Conservation (phyloP, 2,329 filamentous ascomycete species). For the Tolypocladium amazonense region DNA sequence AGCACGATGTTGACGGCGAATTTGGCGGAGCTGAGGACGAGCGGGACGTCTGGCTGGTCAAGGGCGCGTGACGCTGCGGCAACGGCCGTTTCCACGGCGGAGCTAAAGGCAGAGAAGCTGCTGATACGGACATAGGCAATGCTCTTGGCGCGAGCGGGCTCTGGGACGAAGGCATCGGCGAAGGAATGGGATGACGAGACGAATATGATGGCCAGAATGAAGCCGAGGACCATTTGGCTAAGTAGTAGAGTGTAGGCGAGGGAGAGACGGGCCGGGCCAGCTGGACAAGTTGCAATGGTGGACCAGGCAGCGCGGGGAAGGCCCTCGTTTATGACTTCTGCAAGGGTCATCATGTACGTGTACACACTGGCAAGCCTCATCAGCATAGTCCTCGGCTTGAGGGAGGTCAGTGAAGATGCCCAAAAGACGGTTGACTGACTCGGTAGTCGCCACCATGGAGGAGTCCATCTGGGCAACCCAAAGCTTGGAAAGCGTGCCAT, state of each 20-base stretch:
- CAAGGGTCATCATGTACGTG: slow-evolving; percentile 58
- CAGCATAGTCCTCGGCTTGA: background rate
- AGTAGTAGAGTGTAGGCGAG: slow-evolving; percentile 54
- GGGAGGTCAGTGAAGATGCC: slow-evolving; percentile 33
- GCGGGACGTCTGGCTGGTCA: slow-evolving; percentile 58
- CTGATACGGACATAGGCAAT: slow-evolving; percentile 55
- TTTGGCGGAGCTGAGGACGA: slow-evolving; percentile 53
- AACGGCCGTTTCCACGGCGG: slow-evolving; percentile 53
- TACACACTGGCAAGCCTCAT: slow-evolving; percentile 27
- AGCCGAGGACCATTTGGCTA: slow-evolving; percentile 46
- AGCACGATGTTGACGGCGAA: slow-evolving; percentile 57
- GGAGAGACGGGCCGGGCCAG: slow-evolving; percentile 39
- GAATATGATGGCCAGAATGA: slow-evolving; percentile 51
- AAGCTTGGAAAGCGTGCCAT: slow-evolving; percentile 55
- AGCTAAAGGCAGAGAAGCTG: slow-evolving; percentile 51
- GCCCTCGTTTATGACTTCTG: slow-evolving; percentile 62
- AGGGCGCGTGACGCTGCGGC: slow-evolving; percentile 51
- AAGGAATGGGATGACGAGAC: slow-evolving; percentile 42
- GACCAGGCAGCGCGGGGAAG: slow-evolving; percentile 58
- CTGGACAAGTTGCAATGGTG: slow-evolving; percentile 53
- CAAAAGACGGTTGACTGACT: slow-evolving; percentile 5
- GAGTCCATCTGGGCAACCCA: slow-evolving; percentile 61
- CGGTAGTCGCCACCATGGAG: slow-evolving; percentile 26
- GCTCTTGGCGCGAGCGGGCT: slow-evolving; percentile 42
- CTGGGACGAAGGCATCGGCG: slow-evolving; percentile 48